phyloP scores from a whole-genome alignment of 345 rosid genomes.

The Alliaria petiolata region DNA sequence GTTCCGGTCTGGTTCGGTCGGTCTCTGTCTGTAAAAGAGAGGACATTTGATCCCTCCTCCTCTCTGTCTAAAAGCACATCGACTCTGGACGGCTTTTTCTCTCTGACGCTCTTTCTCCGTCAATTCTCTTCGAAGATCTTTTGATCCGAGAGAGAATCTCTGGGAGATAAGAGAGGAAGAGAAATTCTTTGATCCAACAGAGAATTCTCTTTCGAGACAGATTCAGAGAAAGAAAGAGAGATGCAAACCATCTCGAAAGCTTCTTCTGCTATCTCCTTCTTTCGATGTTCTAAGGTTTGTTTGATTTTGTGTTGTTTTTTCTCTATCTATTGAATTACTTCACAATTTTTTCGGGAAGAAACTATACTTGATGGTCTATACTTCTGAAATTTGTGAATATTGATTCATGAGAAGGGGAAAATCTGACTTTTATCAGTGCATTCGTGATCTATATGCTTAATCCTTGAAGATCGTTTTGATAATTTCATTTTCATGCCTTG shows the following conservation, averaged over 20 bases:
- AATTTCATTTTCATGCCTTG: not conserved
- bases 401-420: not conserved
- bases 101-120: slow-evolving; percentile 16
- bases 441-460: not conserved
- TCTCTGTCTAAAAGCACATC: not conserved
- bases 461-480: not conserved
- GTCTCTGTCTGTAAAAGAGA: not conserved
- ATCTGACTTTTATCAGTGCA: too few relatives aligned
- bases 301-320: not conserved
- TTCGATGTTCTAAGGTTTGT: slow-evolving; percentile 61
- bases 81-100: slow-evolving; percentile 9
- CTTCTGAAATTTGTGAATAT: not conserved
- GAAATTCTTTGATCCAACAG: not conserved
- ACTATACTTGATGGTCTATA: not conserved
- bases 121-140: slow-evolving; percentile 13
- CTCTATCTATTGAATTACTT: not conserved
- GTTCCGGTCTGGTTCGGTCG: not conserved
- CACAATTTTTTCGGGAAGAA: too few relatives aligned
- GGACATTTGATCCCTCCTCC: not conserved
- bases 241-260: slow-evolving; percentile 72
- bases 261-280: slow-evolving; percentile 70
- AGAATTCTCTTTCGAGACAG: not conserved
- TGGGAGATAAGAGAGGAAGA: not conserved
- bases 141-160: slow-evolving; percentile 7
- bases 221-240: not conserved